Conservation (phyloP, 805 yeast species). For the Candida coquimbonensis region DNA sequence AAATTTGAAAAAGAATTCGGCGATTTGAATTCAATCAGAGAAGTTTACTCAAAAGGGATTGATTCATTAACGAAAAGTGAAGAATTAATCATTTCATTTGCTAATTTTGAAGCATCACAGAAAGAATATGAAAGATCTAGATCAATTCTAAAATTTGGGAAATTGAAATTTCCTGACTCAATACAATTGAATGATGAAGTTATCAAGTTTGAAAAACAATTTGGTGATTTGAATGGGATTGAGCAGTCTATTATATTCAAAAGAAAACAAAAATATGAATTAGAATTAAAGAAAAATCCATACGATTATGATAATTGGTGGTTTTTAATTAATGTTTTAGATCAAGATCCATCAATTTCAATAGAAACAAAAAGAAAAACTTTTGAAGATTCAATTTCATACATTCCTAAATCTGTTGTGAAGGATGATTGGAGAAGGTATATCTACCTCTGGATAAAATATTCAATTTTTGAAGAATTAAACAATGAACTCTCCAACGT, state of each 20-base stretch:
- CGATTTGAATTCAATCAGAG: constrained; percentile 40
- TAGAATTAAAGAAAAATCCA: constrained; percentile 38
- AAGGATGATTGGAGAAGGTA: constrained; percentile 60
- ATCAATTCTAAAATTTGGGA: constrained; percentile 46
- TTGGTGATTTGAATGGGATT: constrained; percentile 49
- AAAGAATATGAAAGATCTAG: constrained; percentile 58
- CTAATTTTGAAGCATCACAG: constrained; percentile 60
- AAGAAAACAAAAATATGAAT: constrained; percentile 50
- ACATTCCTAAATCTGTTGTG: constrained; percentile 29
- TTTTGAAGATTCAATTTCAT: constrained; percentile 38
- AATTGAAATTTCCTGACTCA: constrained; percentile 36
- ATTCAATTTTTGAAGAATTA: constrained; percentile 56
- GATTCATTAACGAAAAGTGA: constrained; percentile 38
- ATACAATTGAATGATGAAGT: constrained; percentile 34
- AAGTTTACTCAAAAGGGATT: constrained; percentile 60
- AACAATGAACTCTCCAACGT: constrained; percentile 24
- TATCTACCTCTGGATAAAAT: constrained; percentile 63
- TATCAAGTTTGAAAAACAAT: constrained; percentile 57
- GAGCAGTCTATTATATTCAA: constrained; percentile 46
- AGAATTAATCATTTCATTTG: constrained; percentile 46
- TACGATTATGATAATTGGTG: constrained; percentile 79
- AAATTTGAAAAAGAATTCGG: constrained; percentile 57
- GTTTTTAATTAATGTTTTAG: constrained; percentile 51
- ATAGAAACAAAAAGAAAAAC: constrained; percentile 27
- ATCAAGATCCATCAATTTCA: constrained; percentile 23